Evolutionary conservation across 2,329 filamentous ascomycete species (phyloP), one percentile per base, ranked within the genome.

Genomic region (Calonectria ilicicola): DNA sequence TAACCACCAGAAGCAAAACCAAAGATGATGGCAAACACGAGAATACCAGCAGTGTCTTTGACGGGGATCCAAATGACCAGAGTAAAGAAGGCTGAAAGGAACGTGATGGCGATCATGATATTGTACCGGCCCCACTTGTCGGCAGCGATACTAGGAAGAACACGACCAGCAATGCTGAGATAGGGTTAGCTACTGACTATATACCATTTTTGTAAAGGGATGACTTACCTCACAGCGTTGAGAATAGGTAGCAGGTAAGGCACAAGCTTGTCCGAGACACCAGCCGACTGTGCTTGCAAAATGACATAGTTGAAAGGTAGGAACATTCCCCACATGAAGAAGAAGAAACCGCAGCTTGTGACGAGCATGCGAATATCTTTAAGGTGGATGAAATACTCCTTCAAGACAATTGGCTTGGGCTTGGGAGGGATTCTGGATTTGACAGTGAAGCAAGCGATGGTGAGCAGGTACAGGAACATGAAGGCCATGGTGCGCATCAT

Each of bases 1-100:
- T 92, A 93, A 2, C 90, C 90, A 15, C 93, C 93, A 0, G 90
- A 92, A 17, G 88, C 88, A 80, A 95, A 94, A 21, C 93, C 93
- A 76, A 93, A 95, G 8, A 94, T 82, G n/a, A 89, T 86, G 15
- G 89, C 87, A 81, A 94, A 95, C 42, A 91, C 86, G 63, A 94
- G 87, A 70, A 92, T 89, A 1, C 89, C 87, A 0, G 88, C 87
- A 12, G 91, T 89, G 44, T 85, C 85, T 3, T 83, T 84, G 65
- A 84, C 87, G 2, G 86, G 85, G 5, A 87, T 83, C 87, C 87
- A 89, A 35, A 93, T 81, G 32, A 80, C 85, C 1, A 89, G 80
- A 17, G 82, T 84, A 69, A 87, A 84, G 44, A 88, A 69, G 42
- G 83, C 84, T 9, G 89, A 88, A 69, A 90, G 76, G 21, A 86